Percentiles rank a stretch among this genome's conserved stretches.
Conservation (phyloP, 495 filamentous ascomycete species). For the Penicillium pulvis region DNA sequence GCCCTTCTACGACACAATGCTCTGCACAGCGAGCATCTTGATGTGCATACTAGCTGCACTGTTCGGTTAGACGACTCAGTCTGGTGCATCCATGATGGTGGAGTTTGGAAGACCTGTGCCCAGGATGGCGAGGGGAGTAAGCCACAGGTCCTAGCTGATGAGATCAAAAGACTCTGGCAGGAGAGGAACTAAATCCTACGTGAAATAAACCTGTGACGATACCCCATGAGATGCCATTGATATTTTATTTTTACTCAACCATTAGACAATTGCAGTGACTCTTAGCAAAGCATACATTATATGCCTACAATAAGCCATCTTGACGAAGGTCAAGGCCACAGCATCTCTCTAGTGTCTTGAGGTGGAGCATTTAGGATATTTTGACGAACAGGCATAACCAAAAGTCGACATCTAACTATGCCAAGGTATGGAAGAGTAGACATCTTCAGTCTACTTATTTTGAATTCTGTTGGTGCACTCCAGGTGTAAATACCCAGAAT, state of each 20-base stretch:
- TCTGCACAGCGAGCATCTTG: conserved; percentile 62
- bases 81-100: conserved; percentile 83
- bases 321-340: no score
- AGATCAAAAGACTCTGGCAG: conserved; percentile 58
- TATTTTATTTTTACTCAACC: neutral
- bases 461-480: no score
- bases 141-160: conserved; percentile 71
- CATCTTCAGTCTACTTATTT: no score
- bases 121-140: conserved; percentile 55
- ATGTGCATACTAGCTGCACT: conserved; percentile 84
- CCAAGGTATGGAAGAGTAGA: no score
- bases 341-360: neutral
- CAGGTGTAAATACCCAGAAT: no score
- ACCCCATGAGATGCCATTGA: conserved; percentile 4
- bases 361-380: no score
- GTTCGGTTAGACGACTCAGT: conserved; percentile 74
- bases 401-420: no score
- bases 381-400: no score
- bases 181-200: conserved; percentile 30
- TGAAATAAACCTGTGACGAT: conserved; percentile 1
- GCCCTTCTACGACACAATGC: conserved; percentile 77
- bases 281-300: neutral
- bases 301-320: neutral
- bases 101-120: conserved; percentile 78
- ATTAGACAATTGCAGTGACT: neutral